Evolutionary conservation across 2,329 filamentous ascomycete genomes (phyloP).

Genomic region (Calonectria naviculata): DNA sequence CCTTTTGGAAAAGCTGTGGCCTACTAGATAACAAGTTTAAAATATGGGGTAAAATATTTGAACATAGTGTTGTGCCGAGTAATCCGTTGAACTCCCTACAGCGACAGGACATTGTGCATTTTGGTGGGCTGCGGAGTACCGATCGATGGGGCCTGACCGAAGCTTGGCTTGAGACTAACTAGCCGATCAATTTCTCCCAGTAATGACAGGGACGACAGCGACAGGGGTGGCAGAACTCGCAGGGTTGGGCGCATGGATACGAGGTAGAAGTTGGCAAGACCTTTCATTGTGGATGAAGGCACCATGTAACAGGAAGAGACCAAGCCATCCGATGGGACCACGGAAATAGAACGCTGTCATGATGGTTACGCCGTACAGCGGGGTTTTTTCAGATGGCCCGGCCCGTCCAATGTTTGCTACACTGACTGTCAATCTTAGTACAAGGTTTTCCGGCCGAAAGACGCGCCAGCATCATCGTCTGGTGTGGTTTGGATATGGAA

Average conservation of each 20-base stretch:
- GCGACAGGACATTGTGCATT: not conserved
- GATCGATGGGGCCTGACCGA: constrained; percentile 5
- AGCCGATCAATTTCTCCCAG: constrained; percentile 4
- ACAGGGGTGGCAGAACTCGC: constrained; percentile 3
- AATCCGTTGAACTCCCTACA: not conserved
- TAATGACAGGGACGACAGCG: not conserved
- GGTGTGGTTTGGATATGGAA: not conserved
- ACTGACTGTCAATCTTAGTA: not conserved
- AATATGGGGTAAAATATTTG: too few species aligned
- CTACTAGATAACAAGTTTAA: too few species aligned
- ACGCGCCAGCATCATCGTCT: not conserved
- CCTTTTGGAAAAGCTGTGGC: too few species aligned
- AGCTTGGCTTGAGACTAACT: constrained; percentile 13
- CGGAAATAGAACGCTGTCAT: not conserved
- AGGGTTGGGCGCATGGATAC: constrained; percentile 7
- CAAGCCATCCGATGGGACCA: constrained; percentile 1
- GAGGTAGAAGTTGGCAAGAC: not conserved
- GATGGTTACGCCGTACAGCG: not conserved
- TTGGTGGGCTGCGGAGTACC: not conserved
- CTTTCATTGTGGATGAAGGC: not conserved
- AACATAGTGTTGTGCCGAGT: not conserved
- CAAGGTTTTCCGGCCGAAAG: constrained; percentile 1
- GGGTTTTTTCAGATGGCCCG: too few species aligned
- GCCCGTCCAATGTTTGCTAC: not conserved
- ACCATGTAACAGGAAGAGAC: not conserved